Evolutionary conservation across 306 rosid species (phyloP).

Genomic region (Vigna radiata): DNA sequence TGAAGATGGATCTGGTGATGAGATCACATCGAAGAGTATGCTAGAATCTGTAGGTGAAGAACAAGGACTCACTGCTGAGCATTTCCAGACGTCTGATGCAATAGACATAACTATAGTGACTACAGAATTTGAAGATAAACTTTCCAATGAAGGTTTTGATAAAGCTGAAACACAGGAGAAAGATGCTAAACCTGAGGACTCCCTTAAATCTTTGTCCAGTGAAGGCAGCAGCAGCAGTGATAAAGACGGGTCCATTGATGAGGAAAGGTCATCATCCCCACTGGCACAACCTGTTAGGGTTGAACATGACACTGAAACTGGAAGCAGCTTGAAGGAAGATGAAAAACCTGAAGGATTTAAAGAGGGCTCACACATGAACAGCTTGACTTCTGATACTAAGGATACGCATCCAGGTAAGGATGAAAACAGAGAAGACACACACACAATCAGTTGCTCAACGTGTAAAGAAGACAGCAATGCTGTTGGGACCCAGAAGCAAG

Average conservation of each 20-base stretch:
- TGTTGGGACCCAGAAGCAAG: constrained; percentile 39
- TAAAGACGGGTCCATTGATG: constrained; percentile 53
- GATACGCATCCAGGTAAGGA: constrained; percentile 41
- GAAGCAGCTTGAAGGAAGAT: constrained; percentile 42
- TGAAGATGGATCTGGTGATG: constrained; percentile 26
- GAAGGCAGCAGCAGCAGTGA: constrained; percentile 26
- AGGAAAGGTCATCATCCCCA: constrained; percentile 49
- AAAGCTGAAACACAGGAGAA: constrained; percentile 42
- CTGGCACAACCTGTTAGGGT: constrained; percentile 27
- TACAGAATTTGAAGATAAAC: constrained; percentile 40
- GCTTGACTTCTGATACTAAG: constrained; percentile 44
- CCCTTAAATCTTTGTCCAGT: constrained; percentile 39
- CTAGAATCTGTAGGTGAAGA: constrained; percentile 50
- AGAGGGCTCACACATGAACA: constrained; percentile 40
- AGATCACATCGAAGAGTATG: constrained; percentile 52
- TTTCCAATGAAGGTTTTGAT: constrained; percentile 39
- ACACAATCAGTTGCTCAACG: constrained; percentile 33
- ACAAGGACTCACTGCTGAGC: constrained; percentile 45
- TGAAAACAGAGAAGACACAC: constrained; percentile 45
- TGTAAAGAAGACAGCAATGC: constrained; percentile 39
- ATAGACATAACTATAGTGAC: constrained; percentile 50
- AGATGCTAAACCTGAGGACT: constrained; percentile 46
- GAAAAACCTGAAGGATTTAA: constrained; percentile 43
- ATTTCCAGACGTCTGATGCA: constrained; percentile 46
- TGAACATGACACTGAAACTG: constrained; percentile 50